Evolutionary conservation across 768 basidiomycete species (phyloP), one percentile per base, ranked within the genome.

Genomic region (Kwoniella mangroviensis): DNA sequence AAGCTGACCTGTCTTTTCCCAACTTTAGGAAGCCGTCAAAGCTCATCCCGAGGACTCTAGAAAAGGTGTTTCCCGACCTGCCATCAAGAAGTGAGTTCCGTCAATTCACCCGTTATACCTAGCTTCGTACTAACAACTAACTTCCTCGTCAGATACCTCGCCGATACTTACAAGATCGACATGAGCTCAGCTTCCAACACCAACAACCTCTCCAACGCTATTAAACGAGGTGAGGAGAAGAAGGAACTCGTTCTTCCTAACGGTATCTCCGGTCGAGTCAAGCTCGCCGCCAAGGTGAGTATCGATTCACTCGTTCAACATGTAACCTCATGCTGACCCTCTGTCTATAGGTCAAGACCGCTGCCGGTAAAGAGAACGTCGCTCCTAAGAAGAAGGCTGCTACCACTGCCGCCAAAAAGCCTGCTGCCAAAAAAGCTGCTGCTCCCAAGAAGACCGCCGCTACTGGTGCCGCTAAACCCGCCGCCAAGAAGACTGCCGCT

Each of bases 171-270:
- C 86, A 89, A 89, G 77, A 85, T 97, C 65, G 88, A 90, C 75
- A 90, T 94, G 72, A 90, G 89, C 63, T 86, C 90, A 68, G 79
- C 81, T n/a, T 88, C 92, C 22, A 93, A 94, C 84, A 87, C 85
- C 77, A 88, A 87, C 55, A 90, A 92, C 84, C 87, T 98, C 76
- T 88, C 90, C 69, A 89, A 87, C 74, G 93, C 94, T 65, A 90
- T 98, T 80, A 85, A 88, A 63, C 85, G 87, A n/a, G 94, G 95
- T 65, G 88, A 88, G 43, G 91, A 94, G 79, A 92, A 91, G 83
- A 89, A 89, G 64, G 85, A 90, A 73, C 95, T 98, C 83, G 85
- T 89, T 28, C 87, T 96, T 45, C 95, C 94, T 76, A 96, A 95
- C 87, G 95, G 94, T 71, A 90, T 79, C 69, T 72, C 74, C 51